Evolutionary conservation across 2,329 filamentous ascomycete species (phyloP).

Genomic region (Trematosphaeria pertusa): DNA sequence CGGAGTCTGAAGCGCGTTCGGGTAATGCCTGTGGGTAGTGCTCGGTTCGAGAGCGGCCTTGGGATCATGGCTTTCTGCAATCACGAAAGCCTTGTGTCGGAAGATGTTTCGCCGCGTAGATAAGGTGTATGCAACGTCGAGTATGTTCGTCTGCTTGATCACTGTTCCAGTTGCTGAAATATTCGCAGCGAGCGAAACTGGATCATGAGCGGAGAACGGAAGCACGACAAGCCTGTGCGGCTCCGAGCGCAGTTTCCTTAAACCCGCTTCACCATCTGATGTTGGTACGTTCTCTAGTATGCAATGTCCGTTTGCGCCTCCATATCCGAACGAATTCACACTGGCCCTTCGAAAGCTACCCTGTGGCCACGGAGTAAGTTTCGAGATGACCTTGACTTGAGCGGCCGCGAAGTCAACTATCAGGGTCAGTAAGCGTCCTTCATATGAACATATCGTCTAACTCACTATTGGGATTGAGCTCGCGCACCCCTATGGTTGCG

Average conservation of each 20-base stretch:
- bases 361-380: constrained; percentile 14
- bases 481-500: constrained; percentile 19
- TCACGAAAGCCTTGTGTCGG: constrained; percentile 10
- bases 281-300: no score
- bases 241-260: no score
- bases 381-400: constrained; percentile 10
- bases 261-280: no score
- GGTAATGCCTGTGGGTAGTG: neutral
- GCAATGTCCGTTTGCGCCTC: constrained; percentile 18
- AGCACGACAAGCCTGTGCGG: constrained; percentile 18
- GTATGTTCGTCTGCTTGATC: neutral
- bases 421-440: no score
- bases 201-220: constrained; percentile 24
- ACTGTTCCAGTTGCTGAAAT: constrained; percentile 3
- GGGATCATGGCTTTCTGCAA: constrained; percentile 4
- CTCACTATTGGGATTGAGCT: constrained; percentile 12
- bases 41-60: neutral
- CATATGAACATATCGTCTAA: no score
- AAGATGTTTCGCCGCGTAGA: constrained; percentile 7
- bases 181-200: constrained; percentile 8
- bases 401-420: constrained; percentile 11
- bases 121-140: constrained; percentile 27
- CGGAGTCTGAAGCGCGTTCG: neutral
- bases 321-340: constrained; percentile 19
- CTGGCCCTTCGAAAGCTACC: constrained; percentile 6